phyloP scores from a whole-genome alignment of 1,139 yeast genomes.

The Pichia inconspicua region DNA sequence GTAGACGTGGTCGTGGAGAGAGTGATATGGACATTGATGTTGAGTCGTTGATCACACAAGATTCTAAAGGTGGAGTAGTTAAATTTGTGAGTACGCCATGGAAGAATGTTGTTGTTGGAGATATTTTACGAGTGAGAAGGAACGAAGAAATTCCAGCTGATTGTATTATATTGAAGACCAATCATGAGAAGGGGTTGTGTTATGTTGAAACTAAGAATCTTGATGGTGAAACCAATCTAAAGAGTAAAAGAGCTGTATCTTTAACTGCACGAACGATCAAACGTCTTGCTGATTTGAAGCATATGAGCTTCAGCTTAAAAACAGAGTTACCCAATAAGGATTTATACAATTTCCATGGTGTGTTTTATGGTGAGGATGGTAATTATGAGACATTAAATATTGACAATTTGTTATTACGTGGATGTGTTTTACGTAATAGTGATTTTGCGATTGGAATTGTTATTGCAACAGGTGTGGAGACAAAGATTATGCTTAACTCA shows the following conservation, averaged over 20 bases:
- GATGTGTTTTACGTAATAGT: constrained; percentile 46
- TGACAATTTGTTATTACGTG: constrained; percentile 44
- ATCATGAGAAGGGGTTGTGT: constrained; percentile 47
- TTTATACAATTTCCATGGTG: constrained; percentile 47
- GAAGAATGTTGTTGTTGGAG: constrained; percentile 52
- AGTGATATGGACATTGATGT: not conserved
- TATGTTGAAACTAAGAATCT: constrained; percentile 52
- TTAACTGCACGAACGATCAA: constrained; percentile 32
- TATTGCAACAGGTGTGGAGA: constrained; percentile 46
- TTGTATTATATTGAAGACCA: constrained; percentile 41
- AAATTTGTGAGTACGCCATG: constrained; percentile 33
- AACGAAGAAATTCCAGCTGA: constrained; percentile 58
- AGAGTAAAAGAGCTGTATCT: constrained; percentile 43
- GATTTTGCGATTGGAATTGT: constrained; percentile 50
- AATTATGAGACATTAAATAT: constrained; percentile 39
- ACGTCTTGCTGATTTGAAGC: constrained; percentile 39
- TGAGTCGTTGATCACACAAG: not conserved
- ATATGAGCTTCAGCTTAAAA: constrained; percentile 37
- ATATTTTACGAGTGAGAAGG: constrained; percentile 42
- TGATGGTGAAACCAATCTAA: constrained; percentile 56
- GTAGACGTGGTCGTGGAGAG: constrained; percentile 13
- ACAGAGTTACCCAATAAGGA: constrained; percentile 53
- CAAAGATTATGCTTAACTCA: constrained; percentile 51
- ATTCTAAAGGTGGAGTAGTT: constrained; percentile 22
- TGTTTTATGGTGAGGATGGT: constrained; percentile 23